These are phyloP conservation scores for Lagenidium sp. DNA, from an alignment of 352 stramenopile genomes.

Conservation along the genomic window DNA sequence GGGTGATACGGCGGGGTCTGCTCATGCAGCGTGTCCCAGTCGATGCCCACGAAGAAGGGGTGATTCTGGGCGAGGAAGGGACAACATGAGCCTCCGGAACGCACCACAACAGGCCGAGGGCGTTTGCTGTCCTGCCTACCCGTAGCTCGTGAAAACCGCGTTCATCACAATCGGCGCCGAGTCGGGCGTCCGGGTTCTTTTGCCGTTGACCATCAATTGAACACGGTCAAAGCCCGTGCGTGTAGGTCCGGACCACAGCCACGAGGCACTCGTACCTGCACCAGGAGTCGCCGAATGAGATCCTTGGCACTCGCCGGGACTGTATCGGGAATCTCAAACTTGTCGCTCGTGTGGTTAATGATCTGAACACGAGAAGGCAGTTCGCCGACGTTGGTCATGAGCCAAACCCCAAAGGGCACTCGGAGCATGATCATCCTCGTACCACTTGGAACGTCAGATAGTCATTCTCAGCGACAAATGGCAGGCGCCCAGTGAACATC, in stretches of 20 bases:
- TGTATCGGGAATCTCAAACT: conserved; percentile 60
- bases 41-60: conserved; percentile 67
- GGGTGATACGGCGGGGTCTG: conserved; percentile 51
- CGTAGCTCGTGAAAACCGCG: conserved; percentile 58
- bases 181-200: conserved; percentile 30
- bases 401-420: not conserved
- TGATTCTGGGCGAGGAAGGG: conserved; percentile 57
- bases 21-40: conserved; percentile 55
- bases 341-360: conserved; percentile 71
- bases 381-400: no score
- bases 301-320: conserved; percentile 60
- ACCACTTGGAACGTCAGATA: conserved; percentile 89
- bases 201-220: no score
- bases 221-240: no score
- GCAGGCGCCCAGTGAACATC: conserved; percentile 77
- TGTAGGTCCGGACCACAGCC: no score
- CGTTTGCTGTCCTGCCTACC: no score
- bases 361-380: no score
- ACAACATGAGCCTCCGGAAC: no score
- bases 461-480: conserved; percentile 87
- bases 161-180: conserved; percentile 63
- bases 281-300: conserved; percentile 66
- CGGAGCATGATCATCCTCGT: not conserved
- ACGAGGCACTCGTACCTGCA: no score
- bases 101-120: no score